These are phyloP conservation scores for Podosphaera xanthii DNA, from an alignment of 2,329 filamentous ascomycete species.

Conservation along the genomic window DNA sequence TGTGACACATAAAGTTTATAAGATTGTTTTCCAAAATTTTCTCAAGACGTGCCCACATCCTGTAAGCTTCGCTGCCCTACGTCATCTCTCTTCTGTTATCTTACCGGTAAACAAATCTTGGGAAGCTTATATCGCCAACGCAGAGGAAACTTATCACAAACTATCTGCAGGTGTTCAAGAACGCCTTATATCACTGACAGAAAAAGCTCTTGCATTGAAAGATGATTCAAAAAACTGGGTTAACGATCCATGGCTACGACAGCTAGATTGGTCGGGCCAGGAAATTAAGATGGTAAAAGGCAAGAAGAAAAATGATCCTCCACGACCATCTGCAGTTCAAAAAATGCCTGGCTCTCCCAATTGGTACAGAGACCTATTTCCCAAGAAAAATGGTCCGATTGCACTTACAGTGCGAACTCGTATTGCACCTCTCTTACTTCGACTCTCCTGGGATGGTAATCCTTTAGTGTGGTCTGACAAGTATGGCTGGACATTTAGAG, in stretches of 20 bases:
- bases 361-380: slow-evolving; percentile 87
- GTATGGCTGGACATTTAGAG: slow-evolving; percentile 80
- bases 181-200: slow-evolving; percentile 47
- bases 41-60: slow-evolving; percentile 81
- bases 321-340: slow-evolving; percentile 55
- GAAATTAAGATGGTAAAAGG: slow-evolving; percentile 78
- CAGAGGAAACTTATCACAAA: slow-evolving; percentile 63
- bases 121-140: slow-evolving; percentile 62
- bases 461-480: slow-evolving; percentile 85
- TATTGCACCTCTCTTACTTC: slow-evolving; percentile 64
- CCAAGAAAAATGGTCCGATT: slow-evolving; percentile 43
- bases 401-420: slow-evolving; percentile 67
- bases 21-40: slow-evolving; percentile 79
- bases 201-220: slow-evolving; percentile 57
- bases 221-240: slow-evolving; percentile 43
- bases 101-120: slow-evolving; percentile 74
- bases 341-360: slow-evolving; percentile 87
- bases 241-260: slow-evolving; percentile 72
- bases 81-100: slow-evolving; percentile 84
- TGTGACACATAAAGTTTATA: slow-evolving; percentile 83
- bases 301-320: slow-evolving; percentile 66
- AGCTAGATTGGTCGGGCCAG: slow-evolving; percentile 90
- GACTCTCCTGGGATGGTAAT: slow-evolving; percentile 69
- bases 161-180: slow-evolving; percentile 58
- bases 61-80: slow-evolving; percentile 82